A percentile compares a stretch with the other conserved stretches of the same genome.
Conservation (phyloP, 2,329 filamentous ascomycete species). For the Calonectria ilicicola region DNA sequence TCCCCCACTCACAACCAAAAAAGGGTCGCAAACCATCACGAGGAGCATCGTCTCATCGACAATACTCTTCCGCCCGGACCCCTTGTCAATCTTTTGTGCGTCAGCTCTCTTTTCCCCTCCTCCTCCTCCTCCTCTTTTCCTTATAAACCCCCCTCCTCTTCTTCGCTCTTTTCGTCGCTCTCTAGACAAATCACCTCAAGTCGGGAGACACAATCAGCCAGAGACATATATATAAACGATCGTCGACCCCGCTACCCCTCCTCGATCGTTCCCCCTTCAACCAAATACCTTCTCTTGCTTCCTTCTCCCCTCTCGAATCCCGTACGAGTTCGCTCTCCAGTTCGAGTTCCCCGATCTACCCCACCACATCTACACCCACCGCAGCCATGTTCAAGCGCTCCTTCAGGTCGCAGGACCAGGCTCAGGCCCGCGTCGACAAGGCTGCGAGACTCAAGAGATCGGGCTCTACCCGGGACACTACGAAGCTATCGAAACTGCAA, state of each 20-base stretch:
- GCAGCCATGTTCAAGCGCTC: constrained; percentile 91
- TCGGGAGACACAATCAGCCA: constrained; percentile 29
- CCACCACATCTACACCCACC: constrained; percentile 41
- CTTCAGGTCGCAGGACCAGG: constrained; percentile 79
- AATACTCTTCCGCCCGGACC: constrained; percentile 66
- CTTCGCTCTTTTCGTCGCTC: constrained; percentile 67
- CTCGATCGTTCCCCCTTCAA: constrained; percentile 11
- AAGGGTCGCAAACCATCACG: constrained; percentile 69
- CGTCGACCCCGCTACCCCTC: constrained; percentile 11
- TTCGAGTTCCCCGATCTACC: constrained; percentile 34
- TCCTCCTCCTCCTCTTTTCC: constrained; percentile 44
- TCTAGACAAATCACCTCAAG: constrained; percentile 51
- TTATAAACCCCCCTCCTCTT: constrained; percentile 34
- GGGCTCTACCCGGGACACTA: constrained; percentile 72
- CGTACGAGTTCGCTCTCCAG: constrained; percentile 45
- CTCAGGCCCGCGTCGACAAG: constrained; percentile 81
- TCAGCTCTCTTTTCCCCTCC: constrained; percentile 50
- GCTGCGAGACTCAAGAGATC: constrained; percentile 81
- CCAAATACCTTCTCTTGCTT: constrained; percentile 17
- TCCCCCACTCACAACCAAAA: constrained; percentile 65
- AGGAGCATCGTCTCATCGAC: constrained; percentile 64
- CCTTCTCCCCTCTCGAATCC: constrained; percentile 31
- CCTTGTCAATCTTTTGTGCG: constrained; percentile 60
- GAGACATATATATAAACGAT: constrained; percentile 20
- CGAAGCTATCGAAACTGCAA: constrained; percentile 87